These are phyloP conservation scores for Deakozyma indianensis DNA, from an alignment of 805 yeast species.

Conservation along the genomic window DNA sequence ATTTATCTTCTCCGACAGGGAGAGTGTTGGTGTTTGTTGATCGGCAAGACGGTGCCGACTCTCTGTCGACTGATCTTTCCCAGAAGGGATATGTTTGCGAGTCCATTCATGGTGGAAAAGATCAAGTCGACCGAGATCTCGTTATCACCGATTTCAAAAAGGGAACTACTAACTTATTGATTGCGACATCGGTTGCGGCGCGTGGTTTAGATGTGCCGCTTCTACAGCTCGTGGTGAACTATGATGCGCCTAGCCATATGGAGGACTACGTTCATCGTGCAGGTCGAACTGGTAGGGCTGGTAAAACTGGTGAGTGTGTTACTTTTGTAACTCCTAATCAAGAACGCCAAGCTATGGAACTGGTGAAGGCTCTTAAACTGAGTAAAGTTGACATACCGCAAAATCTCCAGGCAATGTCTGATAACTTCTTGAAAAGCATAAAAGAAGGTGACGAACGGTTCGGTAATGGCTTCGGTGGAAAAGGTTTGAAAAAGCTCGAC, in stretches of 20 bases:
- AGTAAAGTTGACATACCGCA: conserved; percentile 21
- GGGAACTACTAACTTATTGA: conserved; percentile 44
- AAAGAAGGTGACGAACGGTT: conserved; percentile 26
- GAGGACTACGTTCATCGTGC: conserved; percentile 95
- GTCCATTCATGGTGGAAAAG: conserved; percentile 85
- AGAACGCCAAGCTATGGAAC: conserved; percentile 49
- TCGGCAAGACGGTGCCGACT: conserved; percentile 77
- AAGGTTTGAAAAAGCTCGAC: conserved; percentile 71
- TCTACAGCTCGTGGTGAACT: conserved; percentile 66
- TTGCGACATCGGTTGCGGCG: conserved; percentile 92
- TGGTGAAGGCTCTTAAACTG: conserved; percentile 51
- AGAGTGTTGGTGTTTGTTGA: conserved; percentile 70
- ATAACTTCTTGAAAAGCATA: neutral
- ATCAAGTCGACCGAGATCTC: conserved; percentile 64
- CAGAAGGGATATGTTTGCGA: conserved; percentile 42
- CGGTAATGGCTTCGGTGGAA: conserved; percentile 82
- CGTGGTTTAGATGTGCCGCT: conserved; percentile 90
- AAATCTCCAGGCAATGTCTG: neutral
- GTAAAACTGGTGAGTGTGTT: conserved; percentile 56
- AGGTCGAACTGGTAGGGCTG: conserved; percentile 93
- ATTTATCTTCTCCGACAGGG: conserved; percentile 17
- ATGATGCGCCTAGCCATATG: conserved; percentile 70
- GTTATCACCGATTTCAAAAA: conserved; percentile 57
- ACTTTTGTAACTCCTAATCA: conserved; percentile 56
- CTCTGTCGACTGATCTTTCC: conserved; percentile 38